Percentiles rank a stretch among this genome's conserved stretches.
phyloP scores from a whole-genome alignment of 1,284 basidiomycete species.

The Caloboletus firmus region DNA sequence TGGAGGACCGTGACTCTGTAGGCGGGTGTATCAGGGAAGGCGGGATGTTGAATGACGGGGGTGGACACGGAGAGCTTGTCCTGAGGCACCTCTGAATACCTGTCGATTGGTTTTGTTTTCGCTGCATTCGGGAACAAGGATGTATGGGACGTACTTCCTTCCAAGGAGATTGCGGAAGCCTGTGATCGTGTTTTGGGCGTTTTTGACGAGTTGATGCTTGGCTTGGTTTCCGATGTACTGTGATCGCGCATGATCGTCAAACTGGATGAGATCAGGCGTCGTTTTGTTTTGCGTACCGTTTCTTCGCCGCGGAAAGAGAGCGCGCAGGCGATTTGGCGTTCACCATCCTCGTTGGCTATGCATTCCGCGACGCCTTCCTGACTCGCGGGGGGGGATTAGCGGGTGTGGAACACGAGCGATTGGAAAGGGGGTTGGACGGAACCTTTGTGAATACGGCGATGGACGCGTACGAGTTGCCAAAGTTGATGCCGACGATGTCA shows the following conservation, averaged over 20 bases:
- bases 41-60: slow-evolving; percentile 75
- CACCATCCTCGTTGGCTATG: slow-evolving; percentile 98
- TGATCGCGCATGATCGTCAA: slow-evolving; percentile 15
- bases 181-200: slow-evolving; percentile 91
- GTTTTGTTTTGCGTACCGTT: slow-evolving; percentile 53
- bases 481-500: slow-evolving; percentile 93
- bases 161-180: slow-evolving; percentile 94
- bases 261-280: not conserved
- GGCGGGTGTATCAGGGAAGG: slow-evolving; percentile 70
- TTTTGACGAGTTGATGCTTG: slow-evolving; percentile 93
- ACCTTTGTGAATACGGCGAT: slow-evolving; percentile 97
- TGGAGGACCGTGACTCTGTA: slow-evolving; percentile 85
- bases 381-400: slow-evolving; percentile 2
- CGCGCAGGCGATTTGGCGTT: slow-evolving; percentile 95
- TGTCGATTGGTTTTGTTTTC: slow-evolving; percentile 28
- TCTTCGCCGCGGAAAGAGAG: slow-evolving; percentile 92
- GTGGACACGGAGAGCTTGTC: slow-evolving; percentile 56
- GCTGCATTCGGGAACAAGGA: not conserved
- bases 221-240: slow-evolving; percentile 98
- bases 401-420: not conserved
- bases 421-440: slow-evolving; percentile 28
- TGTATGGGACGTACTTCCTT: slow-evolving; percentile 66
- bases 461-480: slow-evolving; percentile 94
- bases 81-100: slow-evolving; percentile 74
- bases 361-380: slow-evolving; percentile 89